Conservation (phyloP, 1,139 yeast genomes). For the Pneumocystis wakefieldiae region DNA sequence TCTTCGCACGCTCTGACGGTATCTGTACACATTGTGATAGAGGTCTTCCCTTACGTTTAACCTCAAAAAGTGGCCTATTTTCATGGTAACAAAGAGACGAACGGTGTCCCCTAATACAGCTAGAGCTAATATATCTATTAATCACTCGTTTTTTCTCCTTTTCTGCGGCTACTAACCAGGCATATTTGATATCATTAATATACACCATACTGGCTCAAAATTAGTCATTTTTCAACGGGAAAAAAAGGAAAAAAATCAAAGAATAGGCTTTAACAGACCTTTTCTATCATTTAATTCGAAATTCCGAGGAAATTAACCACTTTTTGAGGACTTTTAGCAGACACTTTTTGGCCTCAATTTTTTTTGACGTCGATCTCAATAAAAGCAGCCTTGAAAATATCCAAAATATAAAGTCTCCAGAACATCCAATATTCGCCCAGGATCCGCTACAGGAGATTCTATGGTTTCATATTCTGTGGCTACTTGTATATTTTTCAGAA, state of each 20-base stretch:
- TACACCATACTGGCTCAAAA: neutral
- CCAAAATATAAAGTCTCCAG: too few species aligned
- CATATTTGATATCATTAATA: neutral
- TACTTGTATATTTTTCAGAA: too few species aligned
- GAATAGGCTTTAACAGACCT: neutral
- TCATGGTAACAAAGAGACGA: conserved; percentile 88
- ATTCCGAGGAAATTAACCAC: too few species aligned
- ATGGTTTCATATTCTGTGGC: too few species aligned
- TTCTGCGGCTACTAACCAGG: neutral
- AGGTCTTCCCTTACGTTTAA: conserved; percentile 92
- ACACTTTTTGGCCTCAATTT: too few species aligned
- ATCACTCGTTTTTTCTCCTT: neutral
- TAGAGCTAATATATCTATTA: neutral
- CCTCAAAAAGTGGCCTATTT: conserved; percentile 78
- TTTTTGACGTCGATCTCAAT: too few species aligned
- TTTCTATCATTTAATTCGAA: neutral
- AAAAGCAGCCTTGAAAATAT: too few species aligned
- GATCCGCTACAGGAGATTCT: too few species aligned
- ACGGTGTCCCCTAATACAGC: conserved; percentile 85
- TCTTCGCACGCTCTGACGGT: neutral
- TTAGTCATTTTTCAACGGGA: neutral
- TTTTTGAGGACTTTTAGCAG: too few species aligned
- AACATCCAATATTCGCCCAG: too few species aligned
- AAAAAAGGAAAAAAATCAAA: neutral
- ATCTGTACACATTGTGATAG: conserved; percentile 76